Evolutionary conservation across 371 early-diverging fungal genomes (phyloP).

Genomic region (Quaeritorhiza haematococci): DNA sequence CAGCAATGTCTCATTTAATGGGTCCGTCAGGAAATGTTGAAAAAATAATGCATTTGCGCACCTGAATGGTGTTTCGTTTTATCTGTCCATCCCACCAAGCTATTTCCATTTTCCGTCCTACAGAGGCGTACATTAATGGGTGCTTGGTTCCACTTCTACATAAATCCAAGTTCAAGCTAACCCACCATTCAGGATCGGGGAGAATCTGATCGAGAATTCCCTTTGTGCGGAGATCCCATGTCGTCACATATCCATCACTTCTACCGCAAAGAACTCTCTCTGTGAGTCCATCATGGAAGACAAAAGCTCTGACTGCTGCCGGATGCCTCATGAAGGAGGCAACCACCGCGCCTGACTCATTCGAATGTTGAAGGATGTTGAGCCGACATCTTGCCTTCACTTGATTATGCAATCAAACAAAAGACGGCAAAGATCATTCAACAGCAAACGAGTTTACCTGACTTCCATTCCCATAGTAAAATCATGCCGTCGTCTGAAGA

Average conservation of each 20-base stretch:
- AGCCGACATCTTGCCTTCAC: too few species aligned
- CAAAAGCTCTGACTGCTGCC: slow-evolving; percentile 34
- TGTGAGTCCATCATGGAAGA: slow-evolving; percentile 27
- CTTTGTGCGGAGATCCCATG: slow-evolving; percentile 34
- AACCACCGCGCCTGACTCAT: slow-evolving; percentile 17
- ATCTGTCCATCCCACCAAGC: slow-evolving; percentile 32
- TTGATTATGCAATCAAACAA: too few species aligned
- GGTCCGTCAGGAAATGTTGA: background rate
- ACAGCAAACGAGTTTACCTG: slow-evolving; percentile 20
- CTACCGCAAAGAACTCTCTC: slow-evolving; percentile 36
- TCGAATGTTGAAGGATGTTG: background rate
- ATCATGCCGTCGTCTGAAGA: slow-evolving; percentile 42
- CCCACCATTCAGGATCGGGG: slow-evolving; percentile 44
- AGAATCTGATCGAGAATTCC: slow-evolving; percentile 35
- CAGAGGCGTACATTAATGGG: background rate
- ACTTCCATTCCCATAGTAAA: slow-evolving; percentile 37
- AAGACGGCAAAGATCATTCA: too few species aligned
- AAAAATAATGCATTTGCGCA: background rate
- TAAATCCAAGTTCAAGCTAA: background rate
- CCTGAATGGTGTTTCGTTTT: slow-evolving; percentile 37
- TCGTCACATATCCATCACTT: slow-evolving; percentile 36
- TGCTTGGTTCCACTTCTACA: background rate
- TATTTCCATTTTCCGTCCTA: slow-evolving; percentile 23
- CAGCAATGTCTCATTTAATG: background rate
- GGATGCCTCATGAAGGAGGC: slow-evolving; percentile 36